Conservation (phyloP, 2,329 filamentous ascomycete species). For the Hypocreales sp. region DNA sequence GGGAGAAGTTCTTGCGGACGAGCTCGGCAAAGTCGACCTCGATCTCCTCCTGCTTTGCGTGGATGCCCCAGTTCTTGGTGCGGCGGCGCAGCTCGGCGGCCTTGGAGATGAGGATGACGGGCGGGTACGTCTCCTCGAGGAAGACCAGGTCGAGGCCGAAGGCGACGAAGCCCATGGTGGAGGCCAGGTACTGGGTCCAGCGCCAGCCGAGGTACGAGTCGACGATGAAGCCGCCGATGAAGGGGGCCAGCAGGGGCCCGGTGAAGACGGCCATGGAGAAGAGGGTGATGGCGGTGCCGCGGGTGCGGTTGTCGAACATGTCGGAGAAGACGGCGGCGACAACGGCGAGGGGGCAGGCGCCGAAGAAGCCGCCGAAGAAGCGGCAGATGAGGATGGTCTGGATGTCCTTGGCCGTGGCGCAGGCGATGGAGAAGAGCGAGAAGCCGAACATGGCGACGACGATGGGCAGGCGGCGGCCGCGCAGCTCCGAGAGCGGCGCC, state of each 20-base stretch:
- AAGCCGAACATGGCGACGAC: conserved; percentile 52
- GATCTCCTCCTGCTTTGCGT: conserved; percentile 58
- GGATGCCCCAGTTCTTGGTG: conserved; percentile 55
- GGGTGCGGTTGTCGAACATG: conserved; percentile 50
- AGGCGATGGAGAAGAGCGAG: conserved; percentile 49
- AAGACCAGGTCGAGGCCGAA: conserved; percentile 45
- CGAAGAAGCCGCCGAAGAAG: conserved; percentile 61
- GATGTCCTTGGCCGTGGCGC: conserved; percentile 50
- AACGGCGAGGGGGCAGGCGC: conserved; percentile 51
- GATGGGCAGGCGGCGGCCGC: conserved; percentile 48
- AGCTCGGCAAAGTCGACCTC: conserved; percentile 50
- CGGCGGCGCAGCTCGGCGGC: conserved; percentile 44
- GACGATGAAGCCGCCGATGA: conserved; percentile 53
- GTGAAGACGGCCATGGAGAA: conserved; percentile 41
- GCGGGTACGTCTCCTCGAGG: conserved; percentile 56
- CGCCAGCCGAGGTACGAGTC: conserved; percentile 52
- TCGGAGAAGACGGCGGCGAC: conserved; percentile 59
- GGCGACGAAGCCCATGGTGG: conserved; percentile 47
- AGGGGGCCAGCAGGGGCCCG: conserved; percentile 51
- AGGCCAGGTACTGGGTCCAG: conserved; percentile 52
- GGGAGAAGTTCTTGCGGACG: conserved; percentile 49
- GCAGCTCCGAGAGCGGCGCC: conserved; percentile 58
- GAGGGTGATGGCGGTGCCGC: conserved; percentile 31
- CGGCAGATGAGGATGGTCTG: conserved; percentile 55
- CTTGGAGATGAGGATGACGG: conserved; percentile 46